A percentile compares a stretch with the other conserved stretches of the same genome.
Conservation (phyloP, 2,329 filamentous ascomycete genomes). For the Cladosporium oxysporum region DNA sequence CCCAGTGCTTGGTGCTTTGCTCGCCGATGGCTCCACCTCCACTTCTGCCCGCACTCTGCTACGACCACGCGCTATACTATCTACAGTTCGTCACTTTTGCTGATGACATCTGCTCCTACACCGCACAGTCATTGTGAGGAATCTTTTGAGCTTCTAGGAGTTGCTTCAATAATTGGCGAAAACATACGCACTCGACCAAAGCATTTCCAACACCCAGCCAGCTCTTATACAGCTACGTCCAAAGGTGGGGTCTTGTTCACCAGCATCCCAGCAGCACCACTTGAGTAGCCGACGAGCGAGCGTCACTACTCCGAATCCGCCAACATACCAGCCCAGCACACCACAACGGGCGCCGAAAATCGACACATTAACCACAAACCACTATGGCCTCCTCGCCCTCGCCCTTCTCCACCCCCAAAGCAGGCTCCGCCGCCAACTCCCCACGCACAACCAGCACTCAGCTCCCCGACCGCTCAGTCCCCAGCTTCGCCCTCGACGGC, state of each 20-base stretch:
- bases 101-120: background rate
- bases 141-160: background rate
- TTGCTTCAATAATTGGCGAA: background rate
- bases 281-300: slow-evolving; percentile 3
- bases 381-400: slow-evolving; percentile 27
- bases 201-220: background rate
- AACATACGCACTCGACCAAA: background rate
- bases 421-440: slow-evolving; percentile 18
- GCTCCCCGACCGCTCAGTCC: slow-evolving; percentile 32
- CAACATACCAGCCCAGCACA: background rate
- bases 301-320: background rate
- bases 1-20: background rate
- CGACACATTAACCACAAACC: background rate
- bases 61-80: background rate
- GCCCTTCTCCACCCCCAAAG: slow-evolving; percentile 22
- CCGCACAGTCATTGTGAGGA: background rate
- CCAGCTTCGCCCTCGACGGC: slow-evolving; percentile 28
- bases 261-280: background rate
- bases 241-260: background rate
- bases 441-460: slow-evolving; percentile 23
- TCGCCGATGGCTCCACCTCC: slow-evolving; percentile 10
- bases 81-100: background rate
- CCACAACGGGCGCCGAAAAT: background rate
- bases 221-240: background rate
- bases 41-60: slow-evolving; percentile 12